phyloP scores from a whole-genome alignment of 139 green algal genomes.

The Micractinium conductrix region DNA sequence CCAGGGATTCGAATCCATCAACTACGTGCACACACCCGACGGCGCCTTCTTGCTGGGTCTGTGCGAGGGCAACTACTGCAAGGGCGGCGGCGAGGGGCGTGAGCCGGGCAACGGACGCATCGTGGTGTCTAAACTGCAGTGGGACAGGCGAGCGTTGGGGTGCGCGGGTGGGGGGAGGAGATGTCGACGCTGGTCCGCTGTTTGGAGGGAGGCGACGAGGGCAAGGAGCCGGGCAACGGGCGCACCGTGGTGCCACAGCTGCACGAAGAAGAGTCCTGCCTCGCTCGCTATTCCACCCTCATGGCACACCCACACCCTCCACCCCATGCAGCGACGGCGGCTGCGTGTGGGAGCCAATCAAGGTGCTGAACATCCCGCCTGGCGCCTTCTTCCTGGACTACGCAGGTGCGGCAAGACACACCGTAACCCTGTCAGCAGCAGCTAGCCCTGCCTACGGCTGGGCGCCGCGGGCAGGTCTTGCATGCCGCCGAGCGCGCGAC shows the following conservation, averaged over 20 bases:
- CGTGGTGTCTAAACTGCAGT: slow-evolving; percentile 29
- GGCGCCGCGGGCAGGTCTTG: too few relatives aligned
- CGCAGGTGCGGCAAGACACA: slow-evolving; percentile 42
- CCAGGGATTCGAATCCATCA: slow-evolving; percentile 36
- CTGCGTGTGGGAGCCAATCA: slow-evolving; percentile 42
- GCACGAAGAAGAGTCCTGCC: too few relatives aligned
- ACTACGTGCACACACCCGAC: slow-evolving; percentile 17
- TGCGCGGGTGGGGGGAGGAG: too few relatives aligned
- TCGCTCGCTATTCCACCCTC: too few relatives aligned
- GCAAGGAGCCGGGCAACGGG: neutral
- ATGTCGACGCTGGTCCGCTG: too few relatives aligned
- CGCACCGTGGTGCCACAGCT: neutral
- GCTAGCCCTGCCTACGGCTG: too few relatives aligned
- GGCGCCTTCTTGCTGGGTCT: slow-evolving; percentile 50
- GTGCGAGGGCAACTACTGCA: slow-evolving; percentile 60
- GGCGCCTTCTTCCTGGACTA: slow-evolving; percentile 53
- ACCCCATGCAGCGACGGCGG: neutral
- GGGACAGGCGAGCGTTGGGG: neutral
- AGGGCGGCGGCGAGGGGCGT: slow-evolving; percentile 37
- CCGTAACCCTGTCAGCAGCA: too few relatives aligned
- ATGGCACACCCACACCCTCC: too few relatives aligned
- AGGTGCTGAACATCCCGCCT: slow-evolving; percentile 35
- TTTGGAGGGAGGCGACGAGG: too few relatives aligned
- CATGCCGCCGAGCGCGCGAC: too few relatives aligned
- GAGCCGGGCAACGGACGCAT: slow-evolving; percentile 51